Base-by-base conservation (phyloP, 2,329 filamentous ascomycete genomes). In the Neofusicoccum sp. region DNA sequence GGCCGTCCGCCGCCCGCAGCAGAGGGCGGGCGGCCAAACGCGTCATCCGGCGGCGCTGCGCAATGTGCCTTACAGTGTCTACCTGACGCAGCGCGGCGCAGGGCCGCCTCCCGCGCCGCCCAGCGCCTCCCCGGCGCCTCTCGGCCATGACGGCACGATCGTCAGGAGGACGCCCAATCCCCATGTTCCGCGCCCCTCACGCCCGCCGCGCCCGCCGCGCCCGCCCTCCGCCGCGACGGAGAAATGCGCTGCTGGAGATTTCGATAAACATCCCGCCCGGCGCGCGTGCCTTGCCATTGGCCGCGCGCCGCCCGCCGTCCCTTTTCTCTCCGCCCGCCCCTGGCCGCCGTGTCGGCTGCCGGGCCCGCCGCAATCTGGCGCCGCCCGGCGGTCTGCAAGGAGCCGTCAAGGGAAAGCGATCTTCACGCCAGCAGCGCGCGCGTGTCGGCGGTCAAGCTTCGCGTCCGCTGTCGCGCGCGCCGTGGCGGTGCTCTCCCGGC, bases 101-200 rank as follows among this genome's bases (percentile, higher is more conserved):
- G 49, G 51, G 51, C 51, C 51, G 51, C 38, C 51, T 56, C 38
- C 51, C 51, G 51, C 51, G 51, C 51, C 51, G 51, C 20, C 24
- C 31, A 36, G 48, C 30, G 45, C 45, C 47, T 14, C n/a, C 24
- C 43, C n/a, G 14, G 16, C 47, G 5, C n/a, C 16, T 6, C 40
- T 36, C 28, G 3, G 38, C 30, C 28, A 34, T 57, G 53, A 57
- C 53, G 53, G 38, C 54, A 47, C 41, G 54, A 58, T 58, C 54
- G 40, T 58, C 54, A 58, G 54, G 54, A 58, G 54, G 43, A 36
- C 31, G 54, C 47, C 54, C 38, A 56, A 56, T 56, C 51, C 51
- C 51, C 51, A 56, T 56, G 51, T 56, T 56, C 43, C 26, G 20
- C 51, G 51, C 51, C 51, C 51, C 51, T 43, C 36, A 43, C 24